phyloP scores from a whole-genome alignment of 1,284 basidiomycete genomes.

The Cryptococcus jaspeensis region DNA sequence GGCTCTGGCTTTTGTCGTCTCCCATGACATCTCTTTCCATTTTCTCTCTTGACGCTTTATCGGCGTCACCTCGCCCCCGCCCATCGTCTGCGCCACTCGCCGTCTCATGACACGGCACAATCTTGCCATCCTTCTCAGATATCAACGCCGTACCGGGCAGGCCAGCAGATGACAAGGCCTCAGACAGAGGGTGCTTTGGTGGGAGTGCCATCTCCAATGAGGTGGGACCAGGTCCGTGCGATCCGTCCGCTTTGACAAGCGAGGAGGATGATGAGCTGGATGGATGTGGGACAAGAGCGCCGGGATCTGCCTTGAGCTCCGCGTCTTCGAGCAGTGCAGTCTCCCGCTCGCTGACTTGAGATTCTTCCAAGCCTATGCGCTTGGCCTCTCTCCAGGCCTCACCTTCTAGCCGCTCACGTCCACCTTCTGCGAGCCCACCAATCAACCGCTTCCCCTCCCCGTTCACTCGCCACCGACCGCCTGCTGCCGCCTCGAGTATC shows the following conservation, averaged over 20 bases:
- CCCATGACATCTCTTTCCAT: conserved; percentile 58
- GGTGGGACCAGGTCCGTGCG: conserved; percentile 6
- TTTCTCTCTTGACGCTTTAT: conserved; percentile 24
- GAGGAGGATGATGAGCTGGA: conserved; percentile 18
- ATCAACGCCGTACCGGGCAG: conserved; percentile 48
- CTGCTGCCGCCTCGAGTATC: conserved; percentile 46
- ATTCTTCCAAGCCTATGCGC: conserved; percentile 2
- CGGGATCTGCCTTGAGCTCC: background rate
- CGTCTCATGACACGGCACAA: conserved; percentile 44
- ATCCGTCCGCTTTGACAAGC: conserved; percentile 13
- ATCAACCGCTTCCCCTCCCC: conserved; percentile 38
- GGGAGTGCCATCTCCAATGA: conserved; percentile 35
- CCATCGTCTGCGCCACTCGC: conserved; percentile 34
- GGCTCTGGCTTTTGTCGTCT: conserved; percentile 57
- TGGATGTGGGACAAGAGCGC: conserved; percentile 13
- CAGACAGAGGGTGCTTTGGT: conserved; percentile 40
- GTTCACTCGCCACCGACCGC: conserved; percentile 39
- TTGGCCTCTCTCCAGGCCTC: conserved; percentile 40
- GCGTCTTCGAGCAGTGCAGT: background rate
- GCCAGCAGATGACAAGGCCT: conserved; percentile 45
- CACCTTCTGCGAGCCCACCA: conserved; percentile 37
- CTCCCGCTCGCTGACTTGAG: conserved; percentile 4
- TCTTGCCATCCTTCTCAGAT: conserved; percentile 36
- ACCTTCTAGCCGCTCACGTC: conserved; percentile 29
- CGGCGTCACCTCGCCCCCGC: conserved; percentile 36